phyloP scores from a whole-genome alignment of 2,329 filamentous ascomycete genomes.

The Monosporascus sp. region DNA sequence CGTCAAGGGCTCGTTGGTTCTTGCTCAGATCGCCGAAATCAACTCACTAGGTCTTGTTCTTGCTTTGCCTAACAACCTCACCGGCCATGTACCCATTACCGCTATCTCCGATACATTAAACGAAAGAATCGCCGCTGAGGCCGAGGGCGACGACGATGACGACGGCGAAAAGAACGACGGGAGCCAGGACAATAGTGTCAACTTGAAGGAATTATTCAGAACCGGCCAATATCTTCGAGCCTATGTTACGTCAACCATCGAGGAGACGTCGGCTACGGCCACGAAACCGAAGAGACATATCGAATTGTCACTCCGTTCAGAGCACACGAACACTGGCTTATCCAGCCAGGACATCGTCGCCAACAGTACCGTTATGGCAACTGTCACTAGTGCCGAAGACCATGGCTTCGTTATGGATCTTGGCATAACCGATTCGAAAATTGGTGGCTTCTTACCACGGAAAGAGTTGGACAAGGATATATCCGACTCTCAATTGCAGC shows the following conservation, averaged over 20 bases:
- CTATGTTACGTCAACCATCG: slow-evolving; percentile 72
- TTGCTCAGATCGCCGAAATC: slow-evolving; percentile 81
- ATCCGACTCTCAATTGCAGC: slow-evolving; percentile 64
- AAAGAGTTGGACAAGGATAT: slow-evolving; percentile 69
- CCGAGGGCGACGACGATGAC: slow-evolving; percentile 50
- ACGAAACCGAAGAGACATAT: slow-evolving; percentile 73
- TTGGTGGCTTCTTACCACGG: slow-evolving; percentile 79
- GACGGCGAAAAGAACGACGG: slow-evolving; percentile 46
- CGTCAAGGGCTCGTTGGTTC: slow-evolving; percentile 76
- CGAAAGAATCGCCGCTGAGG: slow-evolving; percentile 65
- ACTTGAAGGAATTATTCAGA: slow-evolving; percentile 69
- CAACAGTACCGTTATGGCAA: slow-evolving; percentile 78
- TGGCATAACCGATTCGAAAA: slow-evolving; percentile 60
- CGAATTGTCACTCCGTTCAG: slow-evolving; percentile 78
- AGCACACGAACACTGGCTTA: slow-evolving; percentile 71
- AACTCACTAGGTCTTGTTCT: slow-evolving; percentile 73
- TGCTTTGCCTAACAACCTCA: slow-evolving; percentile 86
- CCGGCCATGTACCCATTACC: slow-evolving; percentile 85
- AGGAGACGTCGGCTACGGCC: slow-evolving; percentile 46
- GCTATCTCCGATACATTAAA: slow-evolving; percentile 80
- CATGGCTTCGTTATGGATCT: slow-evolving; percentile 93
- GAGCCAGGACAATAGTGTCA: slow-evolving; percentile 54
- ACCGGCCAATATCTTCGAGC: slow-evolving; percentile 85
- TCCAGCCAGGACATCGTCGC: slow-evolving; percentile 65
- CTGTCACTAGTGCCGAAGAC: slow-evolving; percentile 88